Evolutionary conservation across 352 stramenopile genomes (phyloP).

Genomic region (Pythium pyrilobum): DNA sequence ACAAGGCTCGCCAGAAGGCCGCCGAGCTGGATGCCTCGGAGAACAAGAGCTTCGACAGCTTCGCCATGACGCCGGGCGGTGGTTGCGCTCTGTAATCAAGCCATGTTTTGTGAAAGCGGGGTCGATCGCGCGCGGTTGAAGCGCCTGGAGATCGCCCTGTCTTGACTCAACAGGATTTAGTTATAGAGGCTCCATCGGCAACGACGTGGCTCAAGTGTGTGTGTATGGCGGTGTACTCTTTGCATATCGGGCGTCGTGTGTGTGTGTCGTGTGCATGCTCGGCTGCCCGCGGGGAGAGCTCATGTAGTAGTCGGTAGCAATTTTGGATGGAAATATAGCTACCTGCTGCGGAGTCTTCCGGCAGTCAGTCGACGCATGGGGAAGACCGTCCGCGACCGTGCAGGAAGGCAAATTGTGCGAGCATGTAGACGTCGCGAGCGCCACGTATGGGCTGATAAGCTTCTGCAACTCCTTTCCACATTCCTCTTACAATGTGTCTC

Average conservation of each 20-base stretch:
- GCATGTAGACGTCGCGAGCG: too few species aligned
- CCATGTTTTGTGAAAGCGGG: constrained; percentile 4
- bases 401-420: too few species aligned
- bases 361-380: too few species aligned
- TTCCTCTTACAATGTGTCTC: too few species aligned
- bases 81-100: constrained; percentile 44
- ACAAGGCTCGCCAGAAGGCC: constrained; percentile 65
- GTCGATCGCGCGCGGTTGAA: constrained; percentile 17
- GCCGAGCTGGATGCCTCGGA: constrained; percentile 47
- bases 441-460: too few species aligned
- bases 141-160: constrained; percentile 8
- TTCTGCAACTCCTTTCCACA: too few species aligned
- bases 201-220: constrained; percentile 12
- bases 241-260: constrained; percentile 10
- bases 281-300: not conserved
- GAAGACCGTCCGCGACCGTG: too few species aligned
- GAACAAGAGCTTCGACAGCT: constrained; percentile 40
- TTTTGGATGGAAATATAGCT: constrained; percentile 10
- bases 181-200: constrained; percentile 16
- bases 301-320: not conserved
- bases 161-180: constrained; percentile 16
- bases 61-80: constrained; percentile 44
- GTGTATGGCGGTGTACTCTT: constrained; percentile 7
- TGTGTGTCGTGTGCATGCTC: not conserved
- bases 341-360: too few species aligned